These are phyloP conservation scores for Plantago elongata DNA, from an alignment of 257 asterid species.

Conservation along the genomic window DNA sequence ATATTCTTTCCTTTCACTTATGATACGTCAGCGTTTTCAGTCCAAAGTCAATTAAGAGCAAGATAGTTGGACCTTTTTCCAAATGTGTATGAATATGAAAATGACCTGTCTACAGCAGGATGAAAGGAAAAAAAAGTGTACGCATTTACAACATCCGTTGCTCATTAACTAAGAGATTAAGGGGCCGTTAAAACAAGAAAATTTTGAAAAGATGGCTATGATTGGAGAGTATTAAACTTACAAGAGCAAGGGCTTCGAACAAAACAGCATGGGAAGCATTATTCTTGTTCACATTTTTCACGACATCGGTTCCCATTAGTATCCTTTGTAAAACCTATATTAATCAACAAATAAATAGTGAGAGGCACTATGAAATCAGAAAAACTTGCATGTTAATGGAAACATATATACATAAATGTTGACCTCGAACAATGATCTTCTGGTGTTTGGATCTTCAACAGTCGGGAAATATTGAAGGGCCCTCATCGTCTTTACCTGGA, in stretches of 20 bases:
- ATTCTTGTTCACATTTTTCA: constrained; percentile 98
- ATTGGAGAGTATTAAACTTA: constrained; percentile 25
- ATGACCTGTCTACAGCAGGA: too few relatives aligned
- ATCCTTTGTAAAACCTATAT: constrained; percentile 91
- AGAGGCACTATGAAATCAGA: not conserved
- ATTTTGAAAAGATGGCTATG: not conserved
- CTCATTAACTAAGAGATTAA: not conserved
- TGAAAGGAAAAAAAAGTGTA: not conserved
- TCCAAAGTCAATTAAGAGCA: too few relatives aligned
- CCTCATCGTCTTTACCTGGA: constrained; percentile 97
- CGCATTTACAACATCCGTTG: not conserved
- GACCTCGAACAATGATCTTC: constrained; percentile 96
- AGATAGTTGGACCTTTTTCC: too few relatives aligned
- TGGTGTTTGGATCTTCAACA: constrained; percentile 92
- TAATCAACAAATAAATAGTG: constrained; percentile 14
- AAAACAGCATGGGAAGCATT: constrained; percentile 99
- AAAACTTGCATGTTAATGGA: too few relatives aligned
- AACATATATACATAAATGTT: constrained; percentile 4
- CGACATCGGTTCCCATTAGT: constrained; percentile 98
- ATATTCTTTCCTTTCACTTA: too few relatives aligned
- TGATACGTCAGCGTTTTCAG: too few relatives aligned
- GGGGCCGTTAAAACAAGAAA: not conserved
- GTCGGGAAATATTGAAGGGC: constrained; percentile 99
- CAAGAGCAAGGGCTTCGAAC: constrained; percentile 99
- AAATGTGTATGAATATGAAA: too few relatives aligned